Evolutionary conservation across 1,284 basidiomycete species (phyloP), one percentile per base, ranked within the genome.

Genomic region (Cerioporus squamosus): DNA sequence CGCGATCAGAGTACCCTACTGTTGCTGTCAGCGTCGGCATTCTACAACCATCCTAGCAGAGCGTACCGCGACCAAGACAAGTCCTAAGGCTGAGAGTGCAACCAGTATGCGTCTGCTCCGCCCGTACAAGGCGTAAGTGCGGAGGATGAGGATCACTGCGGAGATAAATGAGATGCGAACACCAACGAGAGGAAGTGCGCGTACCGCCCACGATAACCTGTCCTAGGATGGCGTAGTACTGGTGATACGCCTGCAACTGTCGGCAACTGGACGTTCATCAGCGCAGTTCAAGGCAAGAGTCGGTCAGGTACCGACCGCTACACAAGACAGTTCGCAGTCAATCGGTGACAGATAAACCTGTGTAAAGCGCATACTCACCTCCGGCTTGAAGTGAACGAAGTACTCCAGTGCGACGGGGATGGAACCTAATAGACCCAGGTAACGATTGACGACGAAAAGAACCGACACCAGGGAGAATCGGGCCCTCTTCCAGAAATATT

Each of bases 391-490:
- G 12, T 45, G 23, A 2, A 51, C 55, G 23, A 63, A 63, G 22
- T 44, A 63, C 26, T 63, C 61, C 10, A 60, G 18, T 18, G 51
- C 45, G 31, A 57, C 53, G 4, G 61, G 61, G 14, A 63, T 42
- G 2, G 47, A 36, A 3, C 61, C 61, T 3, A 60, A n/a, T 3
- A 54, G 52, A 24, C 52, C 59, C 15, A 60, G 40, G 23, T 63
- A 63, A 12, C 64, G 59, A 52, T 63, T 65, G 23, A 59, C 10
- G 2, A 65, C 51, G 44, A 62, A 66, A 2, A 61, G 51, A 9
- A 49, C 6, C 14, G 58, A 56, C 1, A 51, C 58, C 7, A 39
- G 20, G 29, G 60, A 55, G 6, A 45, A 23, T 39, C 57, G 47
- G 2, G 53, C 60, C n/a, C 20, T 45, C 10, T 50, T 50, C 61